A percentile compares a stretch with the other conserved stretches of the same genome.
Conservation (phyloP, 164 flowering plant species). For the Santalum album region DNA sequence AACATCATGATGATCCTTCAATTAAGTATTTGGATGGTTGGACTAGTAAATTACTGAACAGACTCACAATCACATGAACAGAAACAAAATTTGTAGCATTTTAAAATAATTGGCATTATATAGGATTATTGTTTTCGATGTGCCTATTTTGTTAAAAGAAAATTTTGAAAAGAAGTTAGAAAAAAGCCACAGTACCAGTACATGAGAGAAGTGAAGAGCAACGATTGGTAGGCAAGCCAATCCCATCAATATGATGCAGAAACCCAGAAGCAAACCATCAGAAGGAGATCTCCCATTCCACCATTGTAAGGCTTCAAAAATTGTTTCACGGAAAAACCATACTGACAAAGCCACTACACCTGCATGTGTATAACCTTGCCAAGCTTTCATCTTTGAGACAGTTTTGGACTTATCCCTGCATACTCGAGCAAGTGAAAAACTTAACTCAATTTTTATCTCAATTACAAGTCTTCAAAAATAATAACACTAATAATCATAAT, state of each 20-base stretch:
- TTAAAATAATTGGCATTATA: no score
- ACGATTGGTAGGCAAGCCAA: conserved; percentile 88
- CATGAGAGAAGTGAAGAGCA: conserved; percentile 89
- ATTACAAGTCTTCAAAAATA: neutral
- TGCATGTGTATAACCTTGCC: conserved; percentile 94
- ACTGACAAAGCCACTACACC: conserved; percentile 72
- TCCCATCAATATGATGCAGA: conserved; percentile 64
- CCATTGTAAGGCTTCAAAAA: conserved; percentile 96
- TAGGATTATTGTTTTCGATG: no score
- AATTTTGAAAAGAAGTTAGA: neutral
- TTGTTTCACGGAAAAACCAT: conserved; percentile 89
- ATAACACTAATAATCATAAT: no score
- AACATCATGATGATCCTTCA: no score
- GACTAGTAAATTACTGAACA: no score
- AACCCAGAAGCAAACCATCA: conserved; percentile 83
- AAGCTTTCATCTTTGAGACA: conserved; percentile 74
- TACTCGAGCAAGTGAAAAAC: conserved; percentile 7
- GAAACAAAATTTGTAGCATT: no score
- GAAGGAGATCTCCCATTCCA: conserved; percentile 94
- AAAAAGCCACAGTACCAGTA: conserved; percentile 47
- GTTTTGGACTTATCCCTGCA: conserved; percentile 73
- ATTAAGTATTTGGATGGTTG: no score
- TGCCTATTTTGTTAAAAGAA: neutral
- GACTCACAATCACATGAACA: no score
- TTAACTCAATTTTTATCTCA: neutral